Percentiles rank a stretch among this genome's conserved stretches.
Conservation (phyloP, 371 early-diverging fungal genomes). For the Mucor sp. region DNA sequence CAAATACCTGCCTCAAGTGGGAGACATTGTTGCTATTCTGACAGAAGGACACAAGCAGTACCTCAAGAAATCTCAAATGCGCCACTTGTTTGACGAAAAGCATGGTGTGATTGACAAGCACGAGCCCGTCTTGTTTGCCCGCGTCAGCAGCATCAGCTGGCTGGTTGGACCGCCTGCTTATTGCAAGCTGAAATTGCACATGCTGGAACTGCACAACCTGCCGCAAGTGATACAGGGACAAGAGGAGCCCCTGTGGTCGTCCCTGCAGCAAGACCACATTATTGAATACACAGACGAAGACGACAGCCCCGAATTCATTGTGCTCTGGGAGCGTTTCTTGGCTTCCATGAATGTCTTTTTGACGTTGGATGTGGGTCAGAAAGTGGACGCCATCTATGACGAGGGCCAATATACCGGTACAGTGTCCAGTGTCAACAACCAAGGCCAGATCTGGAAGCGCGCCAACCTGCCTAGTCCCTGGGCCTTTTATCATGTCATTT, state of each 20-base stretch:
- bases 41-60: conserved; percentile 70
- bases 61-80: conserved; percentile 54
- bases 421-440: conserved; percentile 35
- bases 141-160: conserved; percentile 60
- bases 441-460: conserved; percentile 39
- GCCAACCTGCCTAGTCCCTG: conserved; percentile 47
- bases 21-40: conserved; percentile 65
- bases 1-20: conserved; percentile 74
- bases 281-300: conserved; percentile 76
- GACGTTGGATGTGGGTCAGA: conserved; percentile 48
- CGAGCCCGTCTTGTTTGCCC: conserved; percentile 63
- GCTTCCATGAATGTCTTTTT: conserved; percentile 55
- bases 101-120: conserved; percentile 44
- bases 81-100: conserved; percentile 53
- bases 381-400: conserved; percentile 69
- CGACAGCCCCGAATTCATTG: conserved; percentile 71
- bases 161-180: conserved; percentile 74
- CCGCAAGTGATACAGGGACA: conserved; percentile 7
- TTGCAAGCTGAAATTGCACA: conserved; percentile 58
- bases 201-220: conserved; percentile 39
- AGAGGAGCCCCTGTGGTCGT: conserved; percentile 42
- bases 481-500: conserved; percentile 59
- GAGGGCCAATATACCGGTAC: conserved; percentile 66
- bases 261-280: conserved; percentile 42
- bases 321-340: conserved; percentile 65